Percentiles rank a stretch among this genome's conserved stretches.
Evolutionary conservation across 2,329 filamentous ascomycete genomes (phyloP).

Genomic region (Thielaviopsis ethacetica): DNA sequence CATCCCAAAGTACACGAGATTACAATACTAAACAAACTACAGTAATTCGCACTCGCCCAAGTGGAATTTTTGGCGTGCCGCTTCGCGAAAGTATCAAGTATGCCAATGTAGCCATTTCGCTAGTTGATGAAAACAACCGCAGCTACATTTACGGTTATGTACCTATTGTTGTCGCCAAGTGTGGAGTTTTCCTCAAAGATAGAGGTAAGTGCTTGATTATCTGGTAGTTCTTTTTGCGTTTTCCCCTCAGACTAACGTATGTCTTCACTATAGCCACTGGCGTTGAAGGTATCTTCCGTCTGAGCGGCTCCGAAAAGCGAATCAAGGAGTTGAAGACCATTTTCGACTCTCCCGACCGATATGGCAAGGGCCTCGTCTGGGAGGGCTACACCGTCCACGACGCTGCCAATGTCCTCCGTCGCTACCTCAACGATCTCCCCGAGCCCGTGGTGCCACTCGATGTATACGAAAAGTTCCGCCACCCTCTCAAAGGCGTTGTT

Average conservation of each 20-base stretch:
- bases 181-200: constrained; percentile 92
- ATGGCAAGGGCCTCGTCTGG: constrained; percentile 94
- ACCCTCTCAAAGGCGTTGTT: constrained; percentile 56
- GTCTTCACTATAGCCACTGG: constrained; percentile 51
- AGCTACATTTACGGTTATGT: constrained; percentile 99
- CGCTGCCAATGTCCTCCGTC: constrained; percentile 85
- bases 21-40: too few species aligned
- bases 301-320: constrained; percentile 90
- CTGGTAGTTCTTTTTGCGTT: background rate
- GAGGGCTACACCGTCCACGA: constrained; percentile 96
- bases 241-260: background rate
- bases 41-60: constrained; percentile 22
- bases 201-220: constrained; percentile 51
- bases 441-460: constrained; percentile 93
- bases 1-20: too few species aligned
- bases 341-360: constrained; percentile 89
- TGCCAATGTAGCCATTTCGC: constrained; percentile 92
- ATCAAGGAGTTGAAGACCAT: constrained; percentile 90
- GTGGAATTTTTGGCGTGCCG: constrained; percentile 87
- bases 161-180: constrained; percentile 95
- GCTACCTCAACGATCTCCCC: constrained; percentile 90
- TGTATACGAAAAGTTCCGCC: constrained; percentile 80
- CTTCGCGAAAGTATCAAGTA: constrained; percentile 90
- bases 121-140: constrained; percentile 80
- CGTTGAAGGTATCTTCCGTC: constrained; percentile 88